A percentile compares a stretch with the other conserved stretches of the same genome.
Evolutionary conservation across 1,139 yeast genomes (phyloP).

Genomic region (Zygosaccharomyces sapae): DNA sequence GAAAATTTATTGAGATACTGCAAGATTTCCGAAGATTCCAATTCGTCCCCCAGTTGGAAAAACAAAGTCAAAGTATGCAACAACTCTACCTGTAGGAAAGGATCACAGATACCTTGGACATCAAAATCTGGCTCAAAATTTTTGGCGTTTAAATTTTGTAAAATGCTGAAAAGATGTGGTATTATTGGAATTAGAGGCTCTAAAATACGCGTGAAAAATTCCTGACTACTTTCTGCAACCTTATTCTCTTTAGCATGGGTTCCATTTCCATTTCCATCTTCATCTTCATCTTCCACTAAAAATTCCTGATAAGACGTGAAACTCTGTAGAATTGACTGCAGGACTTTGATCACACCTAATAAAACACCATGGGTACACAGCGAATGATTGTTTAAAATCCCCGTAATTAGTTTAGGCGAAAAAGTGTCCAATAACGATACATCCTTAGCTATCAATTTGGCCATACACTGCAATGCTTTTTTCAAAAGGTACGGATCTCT

Average conservation of each 20-base stretch:
- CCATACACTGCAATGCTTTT: slow-evolving; percentile 79
- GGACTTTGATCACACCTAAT: slow-evolving; percentile 62
- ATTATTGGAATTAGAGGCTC: slow-evolving; percentile 36
- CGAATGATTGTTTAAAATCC: slow-evolving; percentile 18
- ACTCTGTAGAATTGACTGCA: slow-evolving; percentile 26
- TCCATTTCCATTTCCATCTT: slow-evolving; percentile 10
- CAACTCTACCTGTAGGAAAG: slow-evolving; percentile 72
- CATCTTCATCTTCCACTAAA: slow-evolving; percentile 11
- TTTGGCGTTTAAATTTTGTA: slow-evolving; percentile 57
- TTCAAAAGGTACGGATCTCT: slow-evolving; percentile 69
- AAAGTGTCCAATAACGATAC: slow-evolving; percentile 28
- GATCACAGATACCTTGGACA: slow-evolving; percentile 82
- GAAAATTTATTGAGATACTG: slow-evolving; percentile 62
- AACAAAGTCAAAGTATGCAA: slow-evolving; percentile 37
- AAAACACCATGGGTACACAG: slow-evolving; percentile 58
- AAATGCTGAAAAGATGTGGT: slow-evolving; percentile 52
- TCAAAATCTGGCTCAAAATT: slow-evolving; percentile 90
- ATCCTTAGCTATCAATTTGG: slow-evolving; percentile 53
- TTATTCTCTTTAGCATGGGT: slow-evolving; percentile 7
- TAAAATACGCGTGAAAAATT: slow-evolving; percentile 32
- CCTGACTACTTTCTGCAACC: neutral
- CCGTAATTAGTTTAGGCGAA: slow-evolving; percentile 19
- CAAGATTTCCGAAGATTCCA: slow-evolving; percentile 33
- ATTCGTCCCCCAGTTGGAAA: slow-evolving; percentile 40
- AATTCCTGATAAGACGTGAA: slow-evolving; percentile 13